Evolutionary conservation across 2,329 filamentous ascomycete species (phyloP), one percentile per base, ranked within the genome.

Genomic region (Scorias spongiosa): DNA sequence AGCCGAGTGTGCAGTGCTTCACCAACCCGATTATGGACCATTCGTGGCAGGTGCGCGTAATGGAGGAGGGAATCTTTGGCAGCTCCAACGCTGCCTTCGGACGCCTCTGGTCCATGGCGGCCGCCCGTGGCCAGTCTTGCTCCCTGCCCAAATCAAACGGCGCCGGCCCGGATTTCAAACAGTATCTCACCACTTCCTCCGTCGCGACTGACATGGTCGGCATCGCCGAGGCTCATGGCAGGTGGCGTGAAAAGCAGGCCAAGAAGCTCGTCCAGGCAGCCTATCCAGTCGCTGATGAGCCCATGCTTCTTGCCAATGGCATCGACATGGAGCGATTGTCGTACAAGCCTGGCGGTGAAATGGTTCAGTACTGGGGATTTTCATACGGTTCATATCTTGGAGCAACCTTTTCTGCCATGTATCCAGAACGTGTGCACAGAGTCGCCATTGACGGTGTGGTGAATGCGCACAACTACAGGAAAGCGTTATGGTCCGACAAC

Each of bases 201-300:
- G 66, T 69, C 2, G 67, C 65, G 2, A 57, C 63, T 39, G 69
- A 72, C 45, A 70, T 72, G 61, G 50, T 71, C 4, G 63, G 66
- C 32, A 63, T 71, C 29, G 55, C 65, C 10, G 68, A 71, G 46
- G 59, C 57, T 14, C 64, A 66, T 42, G 64, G 52, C 32, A 43
- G 52, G 38, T 55, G 53, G 54, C 48, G 53, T 10, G 49, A 52
- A 32, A n/a, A 56, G 14, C 52, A 65, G 40, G 49, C 51, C 2
- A 44, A 39, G 14, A 40, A 45, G 12, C 18, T 51, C 9, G 11
- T 18, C 17, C 12, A 10, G 8, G 9, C 15, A 15, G 18, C 6
- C 10, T n/a, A 8, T 29, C 44, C 28, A 9, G n/a, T 11, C n/a
- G 39, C 11, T 15, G 32, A 36, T 14, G n/a, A 2, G 18, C 14